Base-by-base conservation (phyloP, 306 rosid genomes). In the Quercus parvula region DNA sequence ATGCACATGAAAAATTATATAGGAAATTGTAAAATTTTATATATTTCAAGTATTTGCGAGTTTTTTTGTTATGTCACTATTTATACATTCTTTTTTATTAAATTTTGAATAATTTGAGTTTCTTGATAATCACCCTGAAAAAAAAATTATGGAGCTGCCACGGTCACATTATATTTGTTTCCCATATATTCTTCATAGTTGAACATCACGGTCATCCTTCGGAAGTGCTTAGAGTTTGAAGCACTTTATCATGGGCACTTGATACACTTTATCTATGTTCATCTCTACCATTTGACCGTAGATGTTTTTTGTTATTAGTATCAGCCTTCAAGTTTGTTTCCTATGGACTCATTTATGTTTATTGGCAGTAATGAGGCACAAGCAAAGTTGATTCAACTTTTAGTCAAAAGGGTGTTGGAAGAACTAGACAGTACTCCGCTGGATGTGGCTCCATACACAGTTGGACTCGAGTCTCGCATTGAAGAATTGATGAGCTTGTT, bases 381-480 rank as follows among this genome's bases (percentile, higher is more conserved):
- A 38, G 79, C 75, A 6, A 3, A 56, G 10, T 62, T 84, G 17
- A 77, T 86, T 56, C 58, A 35, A 44, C 3, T 0, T 9, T 52
- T 90, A 75, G 89, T 83, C 28, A 79, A 73, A 72, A 44, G 2
- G 11, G 79, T 90, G 56, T 24, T 88, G 78, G 77, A 55, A 14
- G 84, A 79, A 81, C 57, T 90, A 57, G 74, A 61, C 17, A 88
- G 64, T 1, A 90, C 92, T 54, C 92, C 92, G 1, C 6, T 88
- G 44, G 54, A 30, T 68, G 79, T 86, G 20, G 80, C 87, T 75
- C 52, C 73, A 2, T 74, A 61, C 52, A 33, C 83, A 9, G 94
- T 90, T 25, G 94, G 92, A 58, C 82, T 88, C 6, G 85, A 87
- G 12, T 77, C 85, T 7, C 82, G 88, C 13, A 56, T 88, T 56